phyloP scores from a whole-genome alignment of 2,329 filamentous ascomycete species.

The Penicillium sp. region DNA sequence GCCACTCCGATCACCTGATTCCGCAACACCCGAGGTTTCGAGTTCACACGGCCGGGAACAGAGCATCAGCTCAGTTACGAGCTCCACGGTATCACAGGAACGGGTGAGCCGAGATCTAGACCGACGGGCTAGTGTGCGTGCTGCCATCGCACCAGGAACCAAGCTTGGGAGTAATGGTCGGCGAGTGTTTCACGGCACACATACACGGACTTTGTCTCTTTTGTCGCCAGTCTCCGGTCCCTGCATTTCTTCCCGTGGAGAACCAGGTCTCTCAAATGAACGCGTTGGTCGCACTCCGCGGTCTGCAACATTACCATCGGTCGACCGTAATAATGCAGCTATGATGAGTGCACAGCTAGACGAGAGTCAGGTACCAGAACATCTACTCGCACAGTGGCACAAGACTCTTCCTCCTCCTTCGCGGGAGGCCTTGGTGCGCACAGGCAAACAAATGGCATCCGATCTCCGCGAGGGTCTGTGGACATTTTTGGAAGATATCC shows the following conservation, averaged over 20 bases:
- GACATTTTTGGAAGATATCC: constrained; percentile 92
- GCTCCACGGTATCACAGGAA: constrained; percentile 30
- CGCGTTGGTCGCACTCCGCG: constrained; percentile 38
- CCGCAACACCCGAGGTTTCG: constrained; percentile 10
- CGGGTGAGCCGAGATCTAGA: constrained; percentile 62
- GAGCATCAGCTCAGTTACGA: constrained; percentile 27
- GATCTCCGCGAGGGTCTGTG: constrained; percentile 87
- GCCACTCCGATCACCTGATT: constrained; percentile 47
- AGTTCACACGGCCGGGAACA: constrained; percentile 26
- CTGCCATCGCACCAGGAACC: constrained; percentile 36
- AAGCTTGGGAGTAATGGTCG: constrained; percentile 46
- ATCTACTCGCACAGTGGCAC: constrained; percentile 40
- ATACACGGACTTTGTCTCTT: constrained; percentile 71
- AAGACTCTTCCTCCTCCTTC: constrained; percentile 46
- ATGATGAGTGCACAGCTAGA: constrained; percentile 19
- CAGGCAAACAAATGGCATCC: constrained; percentile 74
- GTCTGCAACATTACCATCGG: constrained; percentile 42
- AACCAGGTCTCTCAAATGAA: constrained; percentile 21
- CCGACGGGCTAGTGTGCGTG: constrained; percentile 66
- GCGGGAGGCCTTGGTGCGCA: constrained; percentile 54
- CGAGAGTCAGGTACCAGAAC: constrained; percentile 30
- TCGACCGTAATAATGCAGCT: constrained; percentile 33
- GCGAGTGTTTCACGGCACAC: constrained; percentile 66
- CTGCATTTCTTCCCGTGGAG: constrained; percentile 17
- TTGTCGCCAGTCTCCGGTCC: constrained; percentile 59